Evolutionary conservation across 2,329 filamentous ascomycete species (phyloP).

Genomic region (Colletotrichum lindemuthianum): DNA sequence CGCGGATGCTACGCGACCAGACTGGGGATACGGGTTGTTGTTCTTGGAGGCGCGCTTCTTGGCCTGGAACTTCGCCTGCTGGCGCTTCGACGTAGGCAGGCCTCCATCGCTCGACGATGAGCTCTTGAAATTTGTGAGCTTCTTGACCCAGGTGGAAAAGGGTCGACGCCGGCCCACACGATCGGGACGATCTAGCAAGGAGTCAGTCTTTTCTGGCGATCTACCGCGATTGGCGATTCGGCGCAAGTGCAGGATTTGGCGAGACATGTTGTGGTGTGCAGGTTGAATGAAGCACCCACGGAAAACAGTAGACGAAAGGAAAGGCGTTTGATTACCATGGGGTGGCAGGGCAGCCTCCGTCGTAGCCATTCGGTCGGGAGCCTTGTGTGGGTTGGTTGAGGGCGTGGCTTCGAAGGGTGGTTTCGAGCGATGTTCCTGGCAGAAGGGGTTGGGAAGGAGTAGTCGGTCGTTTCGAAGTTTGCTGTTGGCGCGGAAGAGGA

Average conservation of each 20-base stretch:
- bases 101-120: constrained; percentile 67
- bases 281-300: background rate
- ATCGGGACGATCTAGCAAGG: constrained; percentile 70
- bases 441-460: constrained; percentile 4
- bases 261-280: constrained; percentile 1
- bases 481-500: constrained; percentile 6
- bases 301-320: background rate
- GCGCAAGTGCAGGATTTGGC: constrained; percentile 1
- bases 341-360: constrained; percentile 36
- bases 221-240: constrained; percentile 33
- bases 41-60: constrained; percentile 73
- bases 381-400: background rate
- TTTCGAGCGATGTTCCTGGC: background rate
- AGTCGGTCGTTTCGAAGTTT: constrained; percentile 3
- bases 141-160: constrained; percentile 94
- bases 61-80: constrained; percentile 51
- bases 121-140: constrained; percentile 84
- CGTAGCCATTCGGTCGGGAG: constrained; percentile 38
- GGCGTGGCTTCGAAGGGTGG: background rate
- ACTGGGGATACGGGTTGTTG: constrained; percentile 94
- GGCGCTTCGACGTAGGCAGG: constrained; percentile 51
- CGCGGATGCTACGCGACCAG: constrained; percentile 65
- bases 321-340: constrained; percentile 36
- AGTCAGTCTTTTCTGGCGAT: constrained; percentile 43
- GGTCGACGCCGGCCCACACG: constrained; percentile 77